Evolutionary conservation across 305 asterid genomes (phyloP).

Genomic region (Andrographis paniculata): DNA sequence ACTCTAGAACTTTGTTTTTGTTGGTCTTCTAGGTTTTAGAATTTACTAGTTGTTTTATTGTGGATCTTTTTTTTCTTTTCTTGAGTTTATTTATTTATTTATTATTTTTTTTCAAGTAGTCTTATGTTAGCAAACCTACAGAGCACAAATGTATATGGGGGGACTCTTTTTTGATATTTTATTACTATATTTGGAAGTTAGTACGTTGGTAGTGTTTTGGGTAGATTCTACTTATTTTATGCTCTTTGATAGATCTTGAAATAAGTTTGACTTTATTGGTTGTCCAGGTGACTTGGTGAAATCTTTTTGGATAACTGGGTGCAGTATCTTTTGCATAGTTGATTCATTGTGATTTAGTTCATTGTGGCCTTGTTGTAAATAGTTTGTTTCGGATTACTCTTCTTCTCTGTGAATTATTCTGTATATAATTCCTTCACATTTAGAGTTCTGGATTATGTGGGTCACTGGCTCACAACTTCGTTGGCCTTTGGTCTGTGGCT

Average conservation of each 20-base stretch:
- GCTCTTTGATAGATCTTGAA: slow-evolving; percentile 15
- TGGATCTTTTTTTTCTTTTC: slow-evolving; percentile 3
- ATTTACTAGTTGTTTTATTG: background rate
- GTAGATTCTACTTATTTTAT: too few species aligned
- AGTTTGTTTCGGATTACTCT: too few species aligned
- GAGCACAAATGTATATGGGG: slow-evolving; percentile 7
- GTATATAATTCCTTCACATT: too few species aligned
- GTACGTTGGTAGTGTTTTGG: too few species aligned
- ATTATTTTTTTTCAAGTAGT: slow-evolving; percentile 8
- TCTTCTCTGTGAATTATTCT: too few species aligned
- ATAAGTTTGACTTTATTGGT: slow-evolving; percentile 7
- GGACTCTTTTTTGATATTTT: slow-evolving; percentile 3
- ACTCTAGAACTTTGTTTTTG: slow-evolving; percentile 2
- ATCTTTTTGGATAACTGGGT: slow-evolving; percentile 1
- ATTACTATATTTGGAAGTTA: background rate
- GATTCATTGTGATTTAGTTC: too few species aligned
- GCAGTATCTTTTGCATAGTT: too few species aligned
- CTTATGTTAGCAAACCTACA: background rate
- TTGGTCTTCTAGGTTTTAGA: background rate
- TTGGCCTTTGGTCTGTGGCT: background rate
- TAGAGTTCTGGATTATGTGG: background rate
- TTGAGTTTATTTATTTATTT: background rate
- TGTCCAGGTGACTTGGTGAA: slow-evolving; percentile 3
- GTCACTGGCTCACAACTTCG: background rate
- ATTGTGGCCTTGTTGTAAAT: too few species aligned